Base-by-base conservation (phyloP, 2,329 filamentous ascomycete genomes). In the Tolypocladium ovalisporum region DNA sequence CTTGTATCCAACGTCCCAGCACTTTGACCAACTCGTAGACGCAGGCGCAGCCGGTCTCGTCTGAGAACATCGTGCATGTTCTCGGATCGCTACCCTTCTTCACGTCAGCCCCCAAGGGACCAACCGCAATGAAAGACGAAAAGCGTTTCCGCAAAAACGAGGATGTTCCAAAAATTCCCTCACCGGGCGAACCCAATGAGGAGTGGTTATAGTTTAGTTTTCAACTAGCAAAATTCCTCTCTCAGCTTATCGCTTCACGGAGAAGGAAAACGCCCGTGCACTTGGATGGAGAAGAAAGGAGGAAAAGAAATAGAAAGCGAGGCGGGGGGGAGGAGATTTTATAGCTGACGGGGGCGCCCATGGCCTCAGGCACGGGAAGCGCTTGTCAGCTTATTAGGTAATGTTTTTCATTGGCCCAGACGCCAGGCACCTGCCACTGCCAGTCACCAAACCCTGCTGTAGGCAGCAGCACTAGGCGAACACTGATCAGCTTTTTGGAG, bases 161-260 rank as follows among this genome's bases (percentile, higher is more conserved):
- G 61, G 62, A 65, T 65, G 67, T 75, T 82, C 73, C 85, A 88
- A 89, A 88, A 86, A 88, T 88, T 88, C 73, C 84, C 85, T 77
- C 66, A 78, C 77, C 82, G 78, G 84, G 77, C 79, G 75, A 81
- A 80, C 81, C 79, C 83, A 81, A 80, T 76, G 73, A 79, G 76
- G 76, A 88, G 85, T 77, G 75, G 85, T 88, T 84, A 84, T 76
- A 79, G 68, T 80, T 82, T 88, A 89, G 86, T 88, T 89, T 88
- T 88, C 86, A 89, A 89, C 85, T 87, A 88, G 86, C 86, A 88
- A 88, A 88, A 86, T 85, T 88, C 86, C 83, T 88, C 85, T 88
- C 85, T 87, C 84, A 73, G 72, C 72, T 73, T 81, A 84, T 84
- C 81, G 83, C 84, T 83, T 88, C 72, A 74, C 71, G 71, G 72